Evolutionary conservation across 2,329 filamentous ascomycete species (phyloP).

Genomic region (Tolypocladium paradoxum): DNA sequence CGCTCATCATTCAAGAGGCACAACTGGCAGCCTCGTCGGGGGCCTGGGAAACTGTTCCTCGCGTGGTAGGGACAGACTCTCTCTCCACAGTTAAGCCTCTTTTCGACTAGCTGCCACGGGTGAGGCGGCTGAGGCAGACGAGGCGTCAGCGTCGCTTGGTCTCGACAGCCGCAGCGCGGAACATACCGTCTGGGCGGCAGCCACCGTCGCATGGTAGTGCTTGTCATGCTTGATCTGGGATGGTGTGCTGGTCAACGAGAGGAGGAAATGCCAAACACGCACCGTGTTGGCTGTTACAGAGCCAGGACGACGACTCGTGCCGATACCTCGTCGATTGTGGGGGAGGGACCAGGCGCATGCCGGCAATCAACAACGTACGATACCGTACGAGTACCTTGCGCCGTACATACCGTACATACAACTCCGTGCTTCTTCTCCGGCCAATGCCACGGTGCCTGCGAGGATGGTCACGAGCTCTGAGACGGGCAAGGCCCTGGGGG

Average conservation of each 20-base stretch:
- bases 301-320: neutral
- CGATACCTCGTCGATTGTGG: neutral
- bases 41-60: neutral
- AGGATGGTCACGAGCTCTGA: neutral
- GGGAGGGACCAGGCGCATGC: neutral
- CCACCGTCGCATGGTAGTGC: slow-evolving; percentile 3
- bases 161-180: slow-evolving; percentile 1
- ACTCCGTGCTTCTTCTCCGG: neutral
- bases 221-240: neutral
- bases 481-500: neutral
- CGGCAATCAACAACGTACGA: neutral
- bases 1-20: neutral
- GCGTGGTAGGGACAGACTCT: neutral
- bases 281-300: neutral
- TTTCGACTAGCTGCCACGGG: slow-evolving; percentile 3
- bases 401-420: too few species aligned
- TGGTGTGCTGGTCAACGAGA: neutral
- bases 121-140: slow-evolving; percentile 1
- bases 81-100: neutral
- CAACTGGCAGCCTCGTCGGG: neutral
- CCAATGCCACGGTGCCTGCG: neutral
- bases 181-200: slow-evolving; percentile 2
- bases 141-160: neutral
- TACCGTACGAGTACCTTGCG: too few species aligned
- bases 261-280: neutral